These are phyloP conservation scores for Glarea lozoyensis DNA, from an alignment of 495 filamentous ascomycete genomes.

Conservation along the genomic window DNA sequence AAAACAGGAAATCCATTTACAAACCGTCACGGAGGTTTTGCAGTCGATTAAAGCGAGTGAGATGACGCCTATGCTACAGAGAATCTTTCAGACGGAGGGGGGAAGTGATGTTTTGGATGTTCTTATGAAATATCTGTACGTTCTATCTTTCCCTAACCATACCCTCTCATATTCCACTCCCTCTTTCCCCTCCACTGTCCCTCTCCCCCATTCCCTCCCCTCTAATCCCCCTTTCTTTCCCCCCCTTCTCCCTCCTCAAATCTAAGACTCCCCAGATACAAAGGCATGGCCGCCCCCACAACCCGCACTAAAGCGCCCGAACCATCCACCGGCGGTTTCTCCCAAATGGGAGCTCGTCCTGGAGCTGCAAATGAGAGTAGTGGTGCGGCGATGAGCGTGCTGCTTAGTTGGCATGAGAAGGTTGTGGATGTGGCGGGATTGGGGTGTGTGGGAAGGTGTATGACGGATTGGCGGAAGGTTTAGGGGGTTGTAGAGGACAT, in stretches of 20 bases:
- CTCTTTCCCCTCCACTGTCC: neutral
- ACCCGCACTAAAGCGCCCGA: slow-evolving; percentile 24
- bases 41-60: slow-evolving; percentile 86
- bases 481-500: too few relatives aligned
- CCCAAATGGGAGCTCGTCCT: slow-evolving; percentile 64
- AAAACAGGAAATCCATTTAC: slow-evolving; percentile 61
- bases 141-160: slow-evolving; percentile 7
- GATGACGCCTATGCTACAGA: slow-evolving; percentile 74
- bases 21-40: slow-evolving; percentile 76
- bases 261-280: slow-evolving; percentile 46
- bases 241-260: neutral
- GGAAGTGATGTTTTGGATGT: slow-evolving; percentile 66
- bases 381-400: slow-evolving; percentile 82
- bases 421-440: slow-evolving; percentile 80
- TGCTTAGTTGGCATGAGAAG: slow-evolving; percentile 95
- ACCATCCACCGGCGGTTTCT: slow-evolving; percentile 71
- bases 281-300: slow-evolving; percentile 60
- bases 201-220: neutral
- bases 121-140: slow-evolving; percentile 70
- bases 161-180: slow-evolving; percentile 8
- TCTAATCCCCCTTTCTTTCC: neutral
- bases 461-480: slow-evolving; percentile 87
- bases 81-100: slow-evolving; percentile 60
- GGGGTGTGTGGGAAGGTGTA: slow-evolving; percentile 79
- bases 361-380: slow-evolving; percentile 60